Base-by-base conservation (phyloP, 495 filamentous ascomycete genomes). In the Coniosporium apollinis region DNA sequence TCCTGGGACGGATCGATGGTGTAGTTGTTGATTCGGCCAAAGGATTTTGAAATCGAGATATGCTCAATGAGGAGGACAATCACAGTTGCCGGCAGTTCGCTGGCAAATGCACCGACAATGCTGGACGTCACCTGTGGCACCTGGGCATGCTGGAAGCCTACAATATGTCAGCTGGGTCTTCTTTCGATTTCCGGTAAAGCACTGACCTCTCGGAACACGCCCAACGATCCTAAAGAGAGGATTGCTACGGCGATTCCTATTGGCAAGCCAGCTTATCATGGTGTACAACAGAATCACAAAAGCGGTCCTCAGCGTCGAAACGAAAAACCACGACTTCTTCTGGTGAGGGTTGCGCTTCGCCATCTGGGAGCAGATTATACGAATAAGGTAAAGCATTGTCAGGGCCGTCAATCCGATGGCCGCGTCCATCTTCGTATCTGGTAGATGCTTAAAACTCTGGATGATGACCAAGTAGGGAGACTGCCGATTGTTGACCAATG, bases 1-100 rank as follows among this genome's bases (percentile, higher is more conserved):
- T 97, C 89, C 52, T 97, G 89, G 0, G 87, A 94, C 2, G 89
- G 91, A 43, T 96, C 73, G 56, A 97, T 94, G n/a, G 74, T 82
- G 58, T 97, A 97, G 60, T 94, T 94, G 62, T 94, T 94, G 44
- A 97, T 69, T 28, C 89, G 71, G 4, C 89, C 89, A 40, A 97
- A 97, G 0, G 89, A 96, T 57, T 97, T 97, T 22, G 86, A 83
- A 41, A 97, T 97, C n/a, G 91, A 58, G 11, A 64, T 64, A 38
- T 64, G 60, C 55, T 97, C 89, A 46, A 97, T 94, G 30, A 97
- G 62, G 28, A 96, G 63, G 5, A 97, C 91, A 44, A 97, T 94
- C 29, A 94, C 79, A 0, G 76, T 71, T 11, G 77, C 79, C 0
- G 84, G 84, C 0, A 93, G 58, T 32, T 84, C 57, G 25, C 55